These are phyloP conservation scores for Fusarium metavorans DNA, from an alignment of 2,329 filamentous ascomycete species.

Conservation along the genomic window DNA sequence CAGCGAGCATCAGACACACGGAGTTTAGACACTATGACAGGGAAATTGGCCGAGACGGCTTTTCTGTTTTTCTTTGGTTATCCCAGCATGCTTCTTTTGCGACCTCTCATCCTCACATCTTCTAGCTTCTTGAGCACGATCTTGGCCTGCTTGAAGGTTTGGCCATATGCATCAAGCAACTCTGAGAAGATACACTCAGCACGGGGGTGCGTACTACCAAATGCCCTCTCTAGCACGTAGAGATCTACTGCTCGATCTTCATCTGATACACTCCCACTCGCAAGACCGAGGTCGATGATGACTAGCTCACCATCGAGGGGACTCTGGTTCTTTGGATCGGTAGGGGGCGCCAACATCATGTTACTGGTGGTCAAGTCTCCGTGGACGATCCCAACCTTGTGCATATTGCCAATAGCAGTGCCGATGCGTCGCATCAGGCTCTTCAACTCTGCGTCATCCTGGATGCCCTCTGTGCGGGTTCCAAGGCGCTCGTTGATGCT, in stretches of 20 bases:
- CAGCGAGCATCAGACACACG: slow-evolving; percentile 51
- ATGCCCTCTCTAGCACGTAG: slow-evolving; percentile 94
- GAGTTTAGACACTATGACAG: slow-evolving; percentile 44
- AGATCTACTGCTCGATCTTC: slow-evolving; percentile 96
- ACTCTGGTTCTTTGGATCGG: slow-evolving; percentile 34
- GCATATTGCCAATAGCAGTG: slow-evolving; percentile 77
- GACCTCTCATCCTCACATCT: slow-evolving; percentile 91
- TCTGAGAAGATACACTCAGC: slow-evolving; percentile 82
- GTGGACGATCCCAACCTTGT: slow-evolving; percentile 88
- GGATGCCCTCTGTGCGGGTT: slow-evolving; percentile 53
- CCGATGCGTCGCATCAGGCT: slow-evolving; percentile 79
- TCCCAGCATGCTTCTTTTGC: slow-evolving; percentile 97
- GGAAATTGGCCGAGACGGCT: slow-evolving; percentile 43
- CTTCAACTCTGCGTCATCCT: slow-evolving; percentile 64
- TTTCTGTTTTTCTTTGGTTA: slow-evolving; percentile 54
- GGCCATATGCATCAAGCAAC: slow-evolving; percentile 79
- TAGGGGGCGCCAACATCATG: slow-evolving; percentile 77
- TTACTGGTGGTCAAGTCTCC: slow-evolving; percentile 98
- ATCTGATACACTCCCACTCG: slow-evolving; percentile 82
- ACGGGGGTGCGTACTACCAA: slow-evolving; percentile 92
- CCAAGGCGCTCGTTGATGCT: slow-evolving; percentile 77
- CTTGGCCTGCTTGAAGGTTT: slow-evolving; percentile 79
- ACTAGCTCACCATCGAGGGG: slow-evolving; percentile 79
- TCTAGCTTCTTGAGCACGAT: slow-evolving; percentile 85
- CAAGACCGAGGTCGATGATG: slow-evolving; percentile 94